Evolutionary conservation across 2,329 filamentous ascomycete species (phyloP), one percentile per base, ranked within the genome.

Genomic region (Colletotrichum lentis): DNA sequence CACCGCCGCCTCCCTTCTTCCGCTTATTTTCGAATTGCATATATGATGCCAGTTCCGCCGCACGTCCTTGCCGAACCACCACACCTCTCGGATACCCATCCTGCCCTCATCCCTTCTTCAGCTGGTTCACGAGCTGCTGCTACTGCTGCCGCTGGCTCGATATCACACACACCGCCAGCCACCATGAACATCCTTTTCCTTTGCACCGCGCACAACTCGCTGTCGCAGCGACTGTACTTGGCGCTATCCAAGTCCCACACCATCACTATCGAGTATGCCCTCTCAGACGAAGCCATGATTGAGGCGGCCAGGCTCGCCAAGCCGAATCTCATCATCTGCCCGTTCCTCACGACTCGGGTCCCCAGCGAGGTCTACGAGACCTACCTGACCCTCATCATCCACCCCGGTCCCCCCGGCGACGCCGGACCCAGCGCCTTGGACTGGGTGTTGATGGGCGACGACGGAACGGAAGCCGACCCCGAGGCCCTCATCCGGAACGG

Each of bases 161-260:
- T 35, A 20, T 35, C 24, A 49, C 52, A 49, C 52, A 35, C 24
- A 22, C 59, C 24, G 62, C 49, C 64, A 68, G n/a, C 61, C 24
- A 79, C 59, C 24, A 79, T 80, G 77, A 77, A 76, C 72, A 79
- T 81, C 49, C 77, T 81, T 60, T 80, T 81, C 67, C 73, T 81
- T n/a, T 81, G 80, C 70, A 81, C 80, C 5, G 80, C 80, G n/a
- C 79, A 81, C 73, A 81, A 81, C 64, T 81, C 80, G 11, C 73
- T 81, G 6, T 81, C 80, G 6, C 80, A 81, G 69, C 75, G 77
- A 24, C 73, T 80, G 10, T 79, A 76, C 63, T 73, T 81, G 22
- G 75, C 74, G 5, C 71, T 81, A 20, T 76, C 76, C 2, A 70
- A 74, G 43, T 73, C 73, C 10, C 79, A 81, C 64, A 73, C 77